Percentiles rank a stretch among this genome's conserved stretches.
These are phyloP conservation scores for Chlamydomonas eustigma DNA, from an alignment of 139 green algal genomes.

Conservation along the genomic window DNA sequence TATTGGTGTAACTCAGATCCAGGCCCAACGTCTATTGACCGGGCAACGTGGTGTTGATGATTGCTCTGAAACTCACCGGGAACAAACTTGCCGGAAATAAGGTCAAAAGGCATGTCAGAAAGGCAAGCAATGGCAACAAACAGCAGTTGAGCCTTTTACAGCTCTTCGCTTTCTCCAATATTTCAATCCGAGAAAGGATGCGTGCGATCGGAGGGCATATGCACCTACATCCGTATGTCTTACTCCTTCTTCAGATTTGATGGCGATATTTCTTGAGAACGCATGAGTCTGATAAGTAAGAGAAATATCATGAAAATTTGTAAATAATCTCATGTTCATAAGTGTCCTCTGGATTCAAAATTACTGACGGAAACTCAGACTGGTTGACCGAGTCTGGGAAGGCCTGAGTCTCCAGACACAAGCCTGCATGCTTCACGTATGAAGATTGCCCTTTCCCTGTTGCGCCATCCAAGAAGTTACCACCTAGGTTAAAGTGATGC, in stretches of 20 bases:
- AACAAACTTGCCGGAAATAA: constrained; percentile 3
- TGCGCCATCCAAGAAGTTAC: constrained; percentile 63
- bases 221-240: no score
- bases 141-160: no score
- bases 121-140: no score
- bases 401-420: constrained; percentile 69
- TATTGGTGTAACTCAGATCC: not conserved
- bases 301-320: constrained; percentile 53
- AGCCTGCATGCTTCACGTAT: constrained; percentile 64
- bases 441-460: constrained; percentile 52
- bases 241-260: no score
- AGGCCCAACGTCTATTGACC: not conserved
- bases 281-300: no score
- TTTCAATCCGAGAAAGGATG: no score
- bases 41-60: not conserved
- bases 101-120: constrained; percentile 22
- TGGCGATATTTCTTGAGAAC: no score
- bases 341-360: constrained; percentile 63
- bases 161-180: no score
- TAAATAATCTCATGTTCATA: constrained; percentile 73
- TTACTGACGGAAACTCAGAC: constrained; percentile 60
- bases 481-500: no score
- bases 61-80: not conserved
- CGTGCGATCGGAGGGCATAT: no score
- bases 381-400: constrained; percentile 84